Conservation (phyloP, 768 basidiomycete genomes). For the Naganishia vaughanmartiniae region DNA sequence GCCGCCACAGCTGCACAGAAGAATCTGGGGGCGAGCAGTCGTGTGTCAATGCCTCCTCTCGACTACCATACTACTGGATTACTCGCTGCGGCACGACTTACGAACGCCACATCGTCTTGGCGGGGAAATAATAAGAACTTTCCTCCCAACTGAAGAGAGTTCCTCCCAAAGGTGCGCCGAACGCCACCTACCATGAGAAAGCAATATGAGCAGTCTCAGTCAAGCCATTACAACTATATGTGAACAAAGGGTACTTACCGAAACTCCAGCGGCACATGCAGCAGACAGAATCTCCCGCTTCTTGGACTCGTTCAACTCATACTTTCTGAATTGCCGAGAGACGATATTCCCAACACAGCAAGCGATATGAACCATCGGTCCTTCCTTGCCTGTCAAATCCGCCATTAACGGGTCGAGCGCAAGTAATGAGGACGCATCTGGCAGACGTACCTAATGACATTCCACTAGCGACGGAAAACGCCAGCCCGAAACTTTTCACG, state of each 20-base stretch:
- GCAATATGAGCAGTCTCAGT: neutral
- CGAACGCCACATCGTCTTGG: slow-evolving; percentile 94
- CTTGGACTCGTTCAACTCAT: slow-evolving; percentile 94
- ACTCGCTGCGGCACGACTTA: slow-evolving; percentile 45
- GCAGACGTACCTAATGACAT: slow-evolving; percentile 66
- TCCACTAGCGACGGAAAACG: slow-evolving; percentile 88
- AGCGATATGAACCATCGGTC: slow-evolving; percentile 88
- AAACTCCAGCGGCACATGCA: slow-evolving; percentile 94
- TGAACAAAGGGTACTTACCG: slow-evolving; percentile 47
- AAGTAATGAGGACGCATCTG: neutral
- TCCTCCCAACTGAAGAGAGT: slow-evolving; percentile 70
- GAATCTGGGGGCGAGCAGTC: slow-evolving; percentile 58
- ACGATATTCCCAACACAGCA: slow-evolving; percentile 90
- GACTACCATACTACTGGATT: too few species aligned
- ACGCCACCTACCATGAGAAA: slow-evolving; percentile 62
- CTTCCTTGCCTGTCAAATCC: slow-evolving; percentile 67
- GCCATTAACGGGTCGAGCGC: slow-evolving; percentile 5
- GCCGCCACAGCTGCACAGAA: slow-evolving; percentile 84
- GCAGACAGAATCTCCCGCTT: slow-evolving; percentile 91
- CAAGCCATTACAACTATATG: neutral
- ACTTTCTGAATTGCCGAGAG: slow-evolving; percentile 79
- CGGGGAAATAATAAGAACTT: slow-evolving; percentile 85
- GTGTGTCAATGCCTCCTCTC: neutral
- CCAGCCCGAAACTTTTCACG: slow-evolving; percentile 83
- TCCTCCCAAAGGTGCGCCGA: slow-evolving; percentile 84